These are phyloP conservation scores for Cutaneotrichosporon sp. DNA, from an alignment of 1,284 basidiomycete species.

Conservation along the genomic window DNA sequence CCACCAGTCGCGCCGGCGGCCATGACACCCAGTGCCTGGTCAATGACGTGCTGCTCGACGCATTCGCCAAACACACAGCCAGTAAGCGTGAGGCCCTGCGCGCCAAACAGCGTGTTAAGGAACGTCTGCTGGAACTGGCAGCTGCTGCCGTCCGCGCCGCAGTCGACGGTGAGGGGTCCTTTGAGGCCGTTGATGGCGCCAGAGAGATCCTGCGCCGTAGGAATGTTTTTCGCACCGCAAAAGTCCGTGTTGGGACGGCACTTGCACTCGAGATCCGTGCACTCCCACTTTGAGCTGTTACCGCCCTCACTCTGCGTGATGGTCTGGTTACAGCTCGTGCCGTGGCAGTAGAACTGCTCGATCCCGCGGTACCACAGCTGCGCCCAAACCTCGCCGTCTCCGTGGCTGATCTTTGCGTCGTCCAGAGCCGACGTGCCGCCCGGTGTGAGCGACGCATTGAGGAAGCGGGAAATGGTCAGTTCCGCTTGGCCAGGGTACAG, in stretches of 20 bases:
- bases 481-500: conserved; percentile 63
- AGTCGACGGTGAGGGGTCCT: conserved; percentile 56
- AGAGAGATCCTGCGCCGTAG: conserved; percentile 46
- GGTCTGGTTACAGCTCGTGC: conserved; percentile 63
- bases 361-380: conserved; percentile 77
- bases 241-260: conserved; percentile 66
- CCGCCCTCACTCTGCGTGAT: conserved; percentile 27
- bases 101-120: conserved; percentile 65
- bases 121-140: conserved; percentile 72
- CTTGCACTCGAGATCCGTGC: conserved; percentile 64
- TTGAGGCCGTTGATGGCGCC: conserved; percentile 52
- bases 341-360: conserved; percentile 72
- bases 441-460: conserved; percentile 63
- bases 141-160: conserved; percentile 53
- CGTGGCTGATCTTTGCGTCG: conserved; percentile 48
- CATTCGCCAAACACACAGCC: conserved; percentile 81
- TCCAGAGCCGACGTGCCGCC: conserved; percentile 33
- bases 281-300: conserved; percentile 57
- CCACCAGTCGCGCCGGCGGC: neutral
- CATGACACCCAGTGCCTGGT: conserved; percentile 47
- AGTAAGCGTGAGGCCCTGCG: conserved; percentile 61
- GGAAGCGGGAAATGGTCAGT: conserved; percentile 69
- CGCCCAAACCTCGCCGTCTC: conserved; percentile 57
- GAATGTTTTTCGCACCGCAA: conserved; percentile 56
- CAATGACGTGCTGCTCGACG: conserved; percentile 68